phyloP scores from a whole-genome alignment of 2,329 filamentous ascomycete species.

The Clonostachys byssicola region DNA sequence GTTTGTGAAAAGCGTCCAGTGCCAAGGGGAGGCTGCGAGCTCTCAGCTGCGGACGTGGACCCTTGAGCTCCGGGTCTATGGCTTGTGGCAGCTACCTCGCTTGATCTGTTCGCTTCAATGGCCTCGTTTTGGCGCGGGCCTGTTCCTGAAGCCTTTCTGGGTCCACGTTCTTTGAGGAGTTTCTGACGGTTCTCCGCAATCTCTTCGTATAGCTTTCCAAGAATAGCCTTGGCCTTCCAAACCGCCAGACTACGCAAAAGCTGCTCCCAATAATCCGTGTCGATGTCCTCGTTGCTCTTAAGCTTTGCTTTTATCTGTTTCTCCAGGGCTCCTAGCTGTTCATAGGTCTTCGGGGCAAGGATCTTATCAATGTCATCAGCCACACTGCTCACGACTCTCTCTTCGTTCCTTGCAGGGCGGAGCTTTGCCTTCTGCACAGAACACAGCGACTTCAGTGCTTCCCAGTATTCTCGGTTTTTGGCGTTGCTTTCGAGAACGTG shows the following conservation, averaged over 20 bases:
- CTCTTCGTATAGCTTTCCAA: constrained; percentile 72
- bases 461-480: constrained; percentile 86
- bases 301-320: constrained; percentile 84
- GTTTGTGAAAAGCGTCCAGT: constrained; percentile 66
- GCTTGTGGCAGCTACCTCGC: background rate
- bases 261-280: constrained; percentile 97
- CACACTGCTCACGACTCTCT: constrained; percentile 76
- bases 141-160: constrained; percentile 50
- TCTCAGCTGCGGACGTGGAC: background rate
- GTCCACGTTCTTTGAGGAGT: constrained; percentile 62
- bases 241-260: constrained; percentile 78
- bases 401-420: constrained; percentile 57
- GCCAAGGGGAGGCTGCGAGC: constrained; percentile 36
- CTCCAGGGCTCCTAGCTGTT: constrained; percentile 84
- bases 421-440: constrained; percentile 68
- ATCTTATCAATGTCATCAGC: constrained; percentile 85
- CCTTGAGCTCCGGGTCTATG: background rate
- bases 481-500: constrained; percentile 73
- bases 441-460: constrained; percentile 82
- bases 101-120: background rate
- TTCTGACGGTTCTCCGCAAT: constrained; percentile 68
- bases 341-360: constrained; percentile 76
- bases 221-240: constrained; percentile 86
- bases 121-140: constrained; percentile 1
- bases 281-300: constrained; percentile 83